Base-by-base conservation (phyloP, 768 basidiomycete genomes). In the Mycena metata region DNA sequence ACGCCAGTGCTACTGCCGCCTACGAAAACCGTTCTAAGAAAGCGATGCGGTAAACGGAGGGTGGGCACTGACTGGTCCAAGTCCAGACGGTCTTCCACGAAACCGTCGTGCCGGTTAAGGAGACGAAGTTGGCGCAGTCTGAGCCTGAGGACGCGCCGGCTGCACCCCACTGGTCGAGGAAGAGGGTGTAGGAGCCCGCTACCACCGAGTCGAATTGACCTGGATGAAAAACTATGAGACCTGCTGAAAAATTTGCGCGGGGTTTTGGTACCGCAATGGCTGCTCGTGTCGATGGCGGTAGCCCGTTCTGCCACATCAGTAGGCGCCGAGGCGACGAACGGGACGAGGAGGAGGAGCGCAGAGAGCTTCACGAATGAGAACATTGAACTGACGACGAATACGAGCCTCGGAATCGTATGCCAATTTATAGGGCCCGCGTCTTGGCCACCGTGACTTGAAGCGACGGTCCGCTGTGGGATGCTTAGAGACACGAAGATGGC, bases 1-100 rank as follows among this genome's bases (percentile, higher is more conserved):
- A 91, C 82, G 23, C 81, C 80, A 23, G 30, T 30, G 6, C 30
- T 30, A 30, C 58, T 79, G 9, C 83, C 86, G 36, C 89, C 89
- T 9, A 46, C 62, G 33, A 11, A 17, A 9, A 12, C 3, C 30
- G 2, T 10, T 10, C 24, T 30, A n/a, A 19, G 2, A 9, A 7
- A 49, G 21, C n/a, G 26, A 12, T 24, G 46, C 26, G 17, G 36
- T 6, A 39, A 30, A 15, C 6, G 9, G 21, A 33, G 0, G 42
- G 2, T 42, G 2, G 17, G 26, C 13, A 39, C 21, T 9, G 3
- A 57, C 66, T 59, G 2, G 23, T 64, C 86, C 85, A 87, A 0
- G 52, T 69, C 82, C 82, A 87, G 0, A 50, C 74, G 15, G 82
- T 83, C 64, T 35, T 73, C 86, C 86, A 87, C 1, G 73, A 61